Conservation (phyloP, 2,329 filamentous ascomycete species). For the Beauveria australis region DNA sequence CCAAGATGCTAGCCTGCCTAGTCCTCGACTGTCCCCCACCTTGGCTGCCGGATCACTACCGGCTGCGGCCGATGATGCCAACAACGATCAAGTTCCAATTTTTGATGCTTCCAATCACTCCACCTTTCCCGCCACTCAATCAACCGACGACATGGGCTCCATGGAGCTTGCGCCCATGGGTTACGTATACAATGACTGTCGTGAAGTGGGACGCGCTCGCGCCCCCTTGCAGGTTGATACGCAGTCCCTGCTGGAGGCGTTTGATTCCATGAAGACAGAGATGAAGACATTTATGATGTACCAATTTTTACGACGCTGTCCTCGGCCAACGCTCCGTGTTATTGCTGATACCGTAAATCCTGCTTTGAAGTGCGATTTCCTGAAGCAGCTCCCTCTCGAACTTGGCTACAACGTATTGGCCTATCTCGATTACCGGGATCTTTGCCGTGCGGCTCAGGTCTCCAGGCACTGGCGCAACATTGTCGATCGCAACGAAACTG, state of each 20-base stretch:
- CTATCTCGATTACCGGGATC: constrained; percentile 75
- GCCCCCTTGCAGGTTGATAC: constrained; percentile 59
- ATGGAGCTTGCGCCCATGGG: constrained; percentile 20
- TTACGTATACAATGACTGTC: constrained; percentile 17
- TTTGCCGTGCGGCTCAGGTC: constrained; percentile 85
- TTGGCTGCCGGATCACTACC: constrained; percentile 60
- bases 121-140: constrained; percentile 36
- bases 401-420: constrained; percentile 80
- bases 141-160: constrained; percentile 22
- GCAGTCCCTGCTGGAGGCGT: constrained; percentile 78
- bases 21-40: constrained; percentile 87
- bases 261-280: constrained; percentile 82
- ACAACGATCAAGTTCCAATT: constrained; percentile 27
- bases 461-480: constrained; percentile 90
- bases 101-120: constrained; percentile 24
- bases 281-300: constrained; percentile 97
- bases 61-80: constrained; percentile 36
- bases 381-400: constrained; percentile 75
- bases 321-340: constrained; percentile 79
- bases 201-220: constrained; percentile 20
- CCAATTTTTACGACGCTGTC: constrained; percentile 80
- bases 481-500: constrained; percentile 85
- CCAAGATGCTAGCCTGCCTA: constrained; percentile 88
- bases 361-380: constrained; percentile 87
- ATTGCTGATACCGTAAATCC: constrained; percentile 89